Conservation (phyloP, 371 early-diverging fungal species). For the Capniomyces stellatus region DNA sequence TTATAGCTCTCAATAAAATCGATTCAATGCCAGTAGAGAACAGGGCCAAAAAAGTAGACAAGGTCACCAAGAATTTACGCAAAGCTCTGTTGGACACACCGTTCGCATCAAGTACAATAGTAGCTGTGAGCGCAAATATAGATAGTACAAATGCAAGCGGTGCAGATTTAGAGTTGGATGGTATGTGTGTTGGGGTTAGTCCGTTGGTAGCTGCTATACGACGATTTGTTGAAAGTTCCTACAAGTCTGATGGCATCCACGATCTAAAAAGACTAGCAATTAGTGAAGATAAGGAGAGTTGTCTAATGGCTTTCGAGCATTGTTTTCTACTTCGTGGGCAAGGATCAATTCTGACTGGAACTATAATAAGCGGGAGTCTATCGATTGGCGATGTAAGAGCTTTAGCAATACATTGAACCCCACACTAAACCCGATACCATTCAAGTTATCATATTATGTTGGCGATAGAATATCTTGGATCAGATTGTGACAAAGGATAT, state of each 20-base stretch:
- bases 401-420: too few species aligned
- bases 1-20: slow-evolving; percentile 2
- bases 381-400: not conserved
- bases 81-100: not conserved
- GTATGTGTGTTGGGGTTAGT: too few species aligned
- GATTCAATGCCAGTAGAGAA: not conserved
- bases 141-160: not conserved
- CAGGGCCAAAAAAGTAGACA: not conserved
- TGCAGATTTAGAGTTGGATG: too few species aligned
- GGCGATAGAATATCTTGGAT: too few species aligned
- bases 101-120: not conserved
- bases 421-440: too few species aligned
- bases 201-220: not conserved
- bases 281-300: not conserved
- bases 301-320: not conserved
- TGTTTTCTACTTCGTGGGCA: slow-evolving; percentile 1
- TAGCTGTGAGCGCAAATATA: not conserved
- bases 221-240: not conserved
- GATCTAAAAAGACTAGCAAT: not conserved
- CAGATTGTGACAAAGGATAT: too few species aligned
- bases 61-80: not conserved
- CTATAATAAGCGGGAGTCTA: not conserved
- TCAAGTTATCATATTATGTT: too few species aligned
- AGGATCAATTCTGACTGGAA: slow-evolving; percentile 1
- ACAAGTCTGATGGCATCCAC: too few species aligned